Conservation (phyloP, 176 grass and related monocot genomes). For the Oryza punctata region DNA sequence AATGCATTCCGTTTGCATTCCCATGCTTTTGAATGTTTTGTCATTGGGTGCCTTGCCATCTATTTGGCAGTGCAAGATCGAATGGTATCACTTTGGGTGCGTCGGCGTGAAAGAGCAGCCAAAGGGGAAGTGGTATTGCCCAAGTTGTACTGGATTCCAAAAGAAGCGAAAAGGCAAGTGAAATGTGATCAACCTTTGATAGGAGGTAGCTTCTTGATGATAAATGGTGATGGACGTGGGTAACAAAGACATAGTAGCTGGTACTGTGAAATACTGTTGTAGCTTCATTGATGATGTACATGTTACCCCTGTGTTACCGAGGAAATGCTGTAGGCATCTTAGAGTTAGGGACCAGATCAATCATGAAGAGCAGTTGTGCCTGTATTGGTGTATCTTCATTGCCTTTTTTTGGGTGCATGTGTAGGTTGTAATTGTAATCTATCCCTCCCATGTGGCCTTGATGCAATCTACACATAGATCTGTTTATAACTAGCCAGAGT, state of each 20-base stretch:
- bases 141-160: constrained; percentile 61
- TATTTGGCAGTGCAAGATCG: constrained; percentile 88
- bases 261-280: constrained; percentile 5
- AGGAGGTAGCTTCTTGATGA: constrained; percentile 7
- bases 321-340: background rate
- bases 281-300: constrained; percentile 41
- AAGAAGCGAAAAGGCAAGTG: constrained; percentile 87
- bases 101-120: constrained; percentile 94
- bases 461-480: background rate
- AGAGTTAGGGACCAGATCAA: constrained; percentile 16
- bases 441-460: background rate
- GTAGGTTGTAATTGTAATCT: background rate
- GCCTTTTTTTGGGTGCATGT: constrained; percentile 9
- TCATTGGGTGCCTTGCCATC: background rate
- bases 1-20: background rate
- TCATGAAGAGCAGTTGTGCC: background rate
- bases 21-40: background rate
- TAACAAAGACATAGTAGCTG: background rate
- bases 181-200: constrained; percentile 19
- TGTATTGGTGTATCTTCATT: background rate
- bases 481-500: background rate
- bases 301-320: constrained; percentile 36
- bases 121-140: constrained; percentile 96
- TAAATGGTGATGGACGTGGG: constrained; percentile 12
- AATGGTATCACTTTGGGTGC: constrained; percentile 95